A percentile compares a stretch with the other conserved stretches of the same genome.
Evolutionary conservation across 139 green algal species (phyloP).

Genomic region (Ostreobium quekettii): DNA sequence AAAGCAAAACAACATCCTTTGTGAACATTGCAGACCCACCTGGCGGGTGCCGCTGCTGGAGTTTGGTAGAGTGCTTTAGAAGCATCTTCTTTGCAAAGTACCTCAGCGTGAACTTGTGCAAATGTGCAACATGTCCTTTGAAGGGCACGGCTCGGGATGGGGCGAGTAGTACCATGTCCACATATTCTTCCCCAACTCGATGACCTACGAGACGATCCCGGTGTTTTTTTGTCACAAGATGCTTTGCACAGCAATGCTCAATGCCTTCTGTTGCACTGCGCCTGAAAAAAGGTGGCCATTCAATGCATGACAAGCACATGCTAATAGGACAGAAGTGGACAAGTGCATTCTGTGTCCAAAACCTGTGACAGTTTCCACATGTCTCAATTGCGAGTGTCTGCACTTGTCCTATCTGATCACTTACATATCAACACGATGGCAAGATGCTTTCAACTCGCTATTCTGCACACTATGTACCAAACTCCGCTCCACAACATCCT

Average conservation of each 20-base stretch:
- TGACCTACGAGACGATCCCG: conserved; percentile 42
- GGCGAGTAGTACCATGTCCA: conserved; percentile 99
- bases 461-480: too few species aligned
- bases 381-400: not conserved
- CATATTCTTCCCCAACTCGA: conserved; percentile 88
- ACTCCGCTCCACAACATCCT: too few species aligned
- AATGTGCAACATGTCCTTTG: conserved; percentile 80
- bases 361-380: not conserved
- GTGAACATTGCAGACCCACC: too few species aligned
- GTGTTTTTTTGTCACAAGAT: conserved; percentile 37
- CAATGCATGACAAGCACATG: conserved; percentile 25
- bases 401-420: not conserved
- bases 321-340: conserved; percentile 37
- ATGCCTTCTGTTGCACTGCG: too few species aligned
- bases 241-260: too few species aligned
- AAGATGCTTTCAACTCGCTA: too few species aligned
- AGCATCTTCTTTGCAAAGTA: conserved; percentile 84
- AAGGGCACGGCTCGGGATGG: conserved; percentile 90
- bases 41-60: conserved; percentile 77
- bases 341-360: not conserved
- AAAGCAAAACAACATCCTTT: not conserved
- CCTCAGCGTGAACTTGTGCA: conserved; percentile 86
- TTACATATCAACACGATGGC: not conserved
- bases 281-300: not conserved
- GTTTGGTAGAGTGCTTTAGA: conserved; percentile 86